These are phyloP conservation scores for Rhodotorula sp. DNA, from an alignment of 1,284 basidiomycete genomes.

Conservation along the genomic window DNA sequence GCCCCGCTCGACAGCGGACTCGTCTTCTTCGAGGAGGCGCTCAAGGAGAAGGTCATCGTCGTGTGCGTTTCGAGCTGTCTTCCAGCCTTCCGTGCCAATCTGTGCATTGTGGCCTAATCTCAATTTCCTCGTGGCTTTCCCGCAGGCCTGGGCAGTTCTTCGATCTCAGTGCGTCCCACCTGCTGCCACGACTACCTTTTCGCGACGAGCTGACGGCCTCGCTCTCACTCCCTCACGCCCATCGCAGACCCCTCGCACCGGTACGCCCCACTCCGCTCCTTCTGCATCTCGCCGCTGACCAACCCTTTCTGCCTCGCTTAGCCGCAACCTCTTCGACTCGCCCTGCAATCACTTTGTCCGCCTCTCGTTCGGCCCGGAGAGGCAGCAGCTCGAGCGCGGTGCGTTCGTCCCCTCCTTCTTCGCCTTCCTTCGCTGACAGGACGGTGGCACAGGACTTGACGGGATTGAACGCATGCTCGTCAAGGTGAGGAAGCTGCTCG, in stretches of 20 bases:
- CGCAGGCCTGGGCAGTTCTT: slow-evolving; percentile 30
- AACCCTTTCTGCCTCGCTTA: not conserved
- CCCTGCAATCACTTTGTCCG: slow-evolving; percentile 88
- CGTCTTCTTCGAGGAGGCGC: slow-evolving; percentile 89
- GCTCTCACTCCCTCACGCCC: not conserved
- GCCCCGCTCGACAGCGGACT: slow-evolving; percentile 81
- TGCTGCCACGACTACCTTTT: slow-evolving; percentile 48
- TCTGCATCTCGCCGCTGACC: slow-evolving; percentile 6
- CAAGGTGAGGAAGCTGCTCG: slow-evolving; percentile 60
- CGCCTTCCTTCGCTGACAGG: not conserved
- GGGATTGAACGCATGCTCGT: slow-evolving; percentile 77
- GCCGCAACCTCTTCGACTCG: slow-evolving; percentile 75
- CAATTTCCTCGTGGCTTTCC: too few species aligned
- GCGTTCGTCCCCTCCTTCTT: slow-evolving; percentile 35
- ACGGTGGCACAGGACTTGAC: slow-evolving; percentile 63
- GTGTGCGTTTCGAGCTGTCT: slow-evolving; percentile 65
- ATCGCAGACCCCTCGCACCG: slow-evolving; percentile 51
- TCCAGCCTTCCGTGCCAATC: not conserved
- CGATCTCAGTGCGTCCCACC: slow-evolving; percentile 71
- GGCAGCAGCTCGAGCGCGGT: slow-evolving; percentile 80
- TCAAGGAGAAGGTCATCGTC: slow-evolving; percentile 86
- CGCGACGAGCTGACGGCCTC: not conserved
- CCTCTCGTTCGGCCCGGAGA: slow-evolving; percentile 75
- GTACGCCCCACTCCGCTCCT: slow-evolving; percentile 50
- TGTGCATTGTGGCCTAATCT: too few species aligned